phyloP scores from a whole-genome alignment of 352 stramenopile species.

The Halophytophthora polymorphica region DNA sequence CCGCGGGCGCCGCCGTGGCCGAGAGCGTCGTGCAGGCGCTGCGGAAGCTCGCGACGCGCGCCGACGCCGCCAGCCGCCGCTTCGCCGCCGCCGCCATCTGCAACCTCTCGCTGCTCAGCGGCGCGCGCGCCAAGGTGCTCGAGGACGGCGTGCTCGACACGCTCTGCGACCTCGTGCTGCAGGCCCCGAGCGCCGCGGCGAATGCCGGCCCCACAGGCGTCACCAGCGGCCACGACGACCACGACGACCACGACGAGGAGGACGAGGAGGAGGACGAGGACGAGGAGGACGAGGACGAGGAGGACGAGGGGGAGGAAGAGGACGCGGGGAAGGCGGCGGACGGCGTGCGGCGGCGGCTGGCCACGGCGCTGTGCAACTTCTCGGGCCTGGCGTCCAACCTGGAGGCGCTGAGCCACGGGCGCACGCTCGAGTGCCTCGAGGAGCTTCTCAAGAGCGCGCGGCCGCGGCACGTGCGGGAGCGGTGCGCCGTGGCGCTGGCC shows the following conservation, averaged over 20 bases:
- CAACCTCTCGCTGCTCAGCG: constrained; percentile 72
- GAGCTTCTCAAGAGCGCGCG: constrained; percentile 74
- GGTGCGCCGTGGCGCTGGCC: constrained; percentile 67
- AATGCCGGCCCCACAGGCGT: constrained; percentile 6
- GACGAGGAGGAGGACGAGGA: constrained; percentile 14
- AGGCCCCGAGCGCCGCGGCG: too few relatives aligned
- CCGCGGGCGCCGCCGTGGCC: constrained; percentile 51
- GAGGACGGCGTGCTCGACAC: constrained; percentile 82
- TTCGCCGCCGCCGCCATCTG: constrained; percentile 75
- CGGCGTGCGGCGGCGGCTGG: constrained; percentile 52
- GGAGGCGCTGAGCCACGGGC: constrained; percentile 57
- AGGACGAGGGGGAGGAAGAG: constrained; percentile 15
- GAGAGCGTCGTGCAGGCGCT: constrained; percentile 80
- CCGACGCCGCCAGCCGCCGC: constrained; percentile 46
- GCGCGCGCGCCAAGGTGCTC: constrained; percentile 64
- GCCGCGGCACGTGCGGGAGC: constrained; percentile 54
- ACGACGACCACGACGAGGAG: constrained; percentile 4
- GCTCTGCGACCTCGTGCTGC: constrained; percentile 59
- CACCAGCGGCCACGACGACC: constrained; percentile 19
- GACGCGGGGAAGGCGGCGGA: constrained; percentile 14
- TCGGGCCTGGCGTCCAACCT: constrained; percentile 68
- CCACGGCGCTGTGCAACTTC: constrained; percentile 78
- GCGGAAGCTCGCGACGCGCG: constrained; percentile 69
- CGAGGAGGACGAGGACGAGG: constrained; percentile 5
- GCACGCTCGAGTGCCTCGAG: constrained; percentile 71